phyloP scores from a whole-genome alignment of 192 early-diverging fungal genomes.

The Diversispora eburnea region DNA sequence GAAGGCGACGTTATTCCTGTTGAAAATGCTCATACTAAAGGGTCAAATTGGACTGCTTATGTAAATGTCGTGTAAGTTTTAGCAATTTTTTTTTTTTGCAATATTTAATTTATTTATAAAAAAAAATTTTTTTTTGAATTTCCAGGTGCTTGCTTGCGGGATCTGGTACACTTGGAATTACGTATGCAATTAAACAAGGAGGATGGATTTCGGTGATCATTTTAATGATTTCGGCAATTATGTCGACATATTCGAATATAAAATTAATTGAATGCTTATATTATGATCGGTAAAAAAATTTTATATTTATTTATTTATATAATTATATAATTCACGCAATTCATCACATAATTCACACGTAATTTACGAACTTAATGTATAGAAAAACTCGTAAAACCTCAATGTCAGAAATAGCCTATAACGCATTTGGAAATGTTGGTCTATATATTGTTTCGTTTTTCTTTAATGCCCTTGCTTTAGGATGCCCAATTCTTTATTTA shows the following conservation, averaged over 20 bases:
- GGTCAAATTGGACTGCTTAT: too few relatives aligned
- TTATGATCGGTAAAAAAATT: slow-evolving; percentile 36
- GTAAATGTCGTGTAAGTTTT: too few relatives aligned
- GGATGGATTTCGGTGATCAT: slow-evolving; percentile 76
- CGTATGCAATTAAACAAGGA: slow-evolving; percentile 57
- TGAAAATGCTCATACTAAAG: too few relatives aligned
- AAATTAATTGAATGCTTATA: slow-evolving; percentile 64
- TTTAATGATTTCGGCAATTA: slow-evolving; percentile 62
- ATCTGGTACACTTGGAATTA: slow-evolving; percentile 56
- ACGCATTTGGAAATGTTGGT: slow-evolving; percentile 49
- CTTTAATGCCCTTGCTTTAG: slow-evolving; percentile 47
- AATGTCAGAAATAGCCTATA: slow-evolving; percentile 26
- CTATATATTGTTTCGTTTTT: slow-evolving; percentile 51
- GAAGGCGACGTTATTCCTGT: too few relatives aligned
- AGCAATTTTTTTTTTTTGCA: too few relatives aligned
- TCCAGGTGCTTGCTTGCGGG: slow-evolving; percentile 59
- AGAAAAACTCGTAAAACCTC: slow-evolving; percentile 11
- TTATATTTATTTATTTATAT: neutral
- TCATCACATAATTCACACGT: neutral
- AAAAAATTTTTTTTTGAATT: too few relatives aligned
- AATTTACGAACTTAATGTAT: slow-evolving; percentile 4
- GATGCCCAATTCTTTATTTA: slow-evolving; percentile 56
- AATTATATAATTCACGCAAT: neutral
- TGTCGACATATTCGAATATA: slow-evolving; percentile 69
- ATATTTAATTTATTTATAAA: too few relatives aligned